Conservation (phyloP, 1,139 yeast species). For the Lodderomyces pseudojiufengensis region DNA sequence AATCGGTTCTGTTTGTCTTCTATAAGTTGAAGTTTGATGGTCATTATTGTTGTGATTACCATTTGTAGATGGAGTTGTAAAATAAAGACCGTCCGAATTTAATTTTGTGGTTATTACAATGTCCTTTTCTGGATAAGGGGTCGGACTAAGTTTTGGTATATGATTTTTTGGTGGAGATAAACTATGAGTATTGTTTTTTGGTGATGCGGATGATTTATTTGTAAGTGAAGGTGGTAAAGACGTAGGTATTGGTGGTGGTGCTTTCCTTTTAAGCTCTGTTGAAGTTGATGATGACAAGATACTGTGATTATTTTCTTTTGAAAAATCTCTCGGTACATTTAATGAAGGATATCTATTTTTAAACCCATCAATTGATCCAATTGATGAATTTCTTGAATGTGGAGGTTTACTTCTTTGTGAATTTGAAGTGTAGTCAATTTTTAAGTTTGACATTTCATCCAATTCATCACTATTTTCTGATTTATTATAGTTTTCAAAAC, state of each 20-base stretch:
- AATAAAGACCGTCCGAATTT: not conserved
- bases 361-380: slow-evolving; percentile 8
- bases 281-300: too few relatives aligned
- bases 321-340: slow-evolving; percentile 1
- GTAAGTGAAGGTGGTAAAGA: slow-evolving; percentile 5
- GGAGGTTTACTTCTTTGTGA: not conserved
- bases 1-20: not conserved
- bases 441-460: not conserved
- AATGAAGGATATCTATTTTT: slow-evolving; percentile 12
- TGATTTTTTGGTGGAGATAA: slow-evolving; percentile 3
- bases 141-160: not conserved
- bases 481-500: not conserved
- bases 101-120: not conserved
- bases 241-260: slow-evolving; percentile 8
- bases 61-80: not conserved
- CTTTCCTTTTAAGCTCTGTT: not conserved
- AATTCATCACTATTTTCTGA: not conserved
- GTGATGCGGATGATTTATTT: not conserved
- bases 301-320: too few relatives aligned
- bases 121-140: slow-evolving; percentile 4
- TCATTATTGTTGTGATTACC: not conserved
- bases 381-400: slow-evolving; percentile 5
- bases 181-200: not conserved
- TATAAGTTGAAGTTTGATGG: not conserved
- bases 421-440: too few relatives aligned